Evolutionary conservation across 805 yeast species (phyloP), one percentile per base, ranked within the genome.

Genomic region (Jamesozyma gamospora): DNA sequence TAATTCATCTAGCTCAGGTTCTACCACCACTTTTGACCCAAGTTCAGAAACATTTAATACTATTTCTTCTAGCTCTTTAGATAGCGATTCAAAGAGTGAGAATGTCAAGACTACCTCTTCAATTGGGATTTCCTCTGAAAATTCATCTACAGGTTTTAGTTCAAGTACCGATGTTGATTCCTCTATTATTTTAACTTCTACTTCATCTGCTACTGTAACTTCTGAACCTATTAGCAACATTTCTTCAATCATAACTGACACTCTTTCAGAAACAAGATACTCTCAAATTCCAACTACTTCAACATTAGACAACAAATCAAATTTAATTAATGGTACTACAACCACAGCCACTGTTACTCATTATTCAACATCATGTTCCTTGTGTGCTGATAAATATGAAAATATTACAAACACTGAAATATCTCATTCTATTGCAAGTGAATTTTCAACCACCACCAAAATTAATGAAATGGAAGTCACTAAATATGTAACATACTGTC

Each of bases 361-460:
- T 21, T 21, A 21, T 21, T 6, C 24, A 6, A 6, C 8, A 6
- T 21, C 24, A 21, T 6, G 24, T 21, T 21, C 24, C 8, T 21
- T 8, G 8, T 21, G 5, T 21, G 24, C 5, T 6, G 8, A 21
- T 21, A 21, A 59, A 60, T 31, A 64, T 69, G 29, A 62, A 70
- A 26, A 65, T 69, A 21, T 58, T 58, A 37, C 65, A 70, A 32
- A 63, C 71, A 35, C 67, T 73, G 25, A 69, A 74, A 24, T 62
- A 15, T 13, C 24, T 5, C 16, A 17, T 21, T 6, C 24, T 21
- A 11, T n/a, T 17, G 19, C 12, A 12, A 9, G 27, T 25, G 24
- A n/a, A 9, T 17, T 16, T 27, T 27, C 4, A 6, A 12, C 32
- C 10, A 35, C 37, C 18, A 13, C 31, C 2, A 35, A 11, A 4